Percentiles rank a stretch among this genome's conserved stretches.
These are phyloP conservation scores for Leishmania martiniquensis DNA, from an alignment of 208 protist species.

Conservation along the genomic window DNA sequence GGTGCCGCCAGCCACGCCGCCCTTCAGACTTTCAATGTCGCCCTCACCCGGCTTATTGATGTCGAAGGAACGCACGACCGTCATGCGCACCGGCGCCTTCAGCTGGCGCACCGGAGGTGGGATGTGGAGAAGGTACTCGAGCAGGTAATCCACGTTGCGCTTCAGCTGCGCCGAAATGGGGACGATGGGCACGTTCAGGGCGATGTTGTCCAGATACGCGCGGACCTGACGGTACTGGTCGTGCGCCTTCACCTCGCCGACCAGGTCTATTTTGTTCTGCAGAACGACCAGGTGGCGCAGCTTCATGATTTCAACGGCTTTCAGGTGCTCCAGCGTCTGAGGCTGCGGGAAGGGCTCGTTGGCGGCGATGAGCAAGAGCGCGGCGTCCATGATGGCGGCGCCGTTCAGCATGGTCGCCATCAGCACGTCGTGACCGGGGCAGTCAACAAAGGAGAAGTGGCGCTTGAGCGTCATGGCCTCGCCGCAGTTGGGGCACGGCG, in stretches of 20 bases:
- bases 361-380: constrained; percentile 98
- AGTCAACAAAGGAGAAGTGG: constrained; percentile 99
- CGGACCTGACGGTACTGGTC: constrained; percentile 98
- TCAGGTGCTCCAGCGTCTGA: constrained; percentile 95
- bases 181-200: constrained; percentile 97
- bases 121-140: constrained; percentile 98
- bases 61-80: constrained; percentile 99
- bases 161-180: constrained; percentile 99
- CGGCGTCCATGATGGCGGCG: constrained; percentile 99
- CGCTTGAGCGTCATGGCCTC: constrained; percentile 78
- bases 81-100: constrained; percentile 92
- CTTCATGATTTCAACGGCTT: constrained; percentile 89
- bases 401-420: constrained; percentile 99
- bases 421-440: constrained; percentile 99
- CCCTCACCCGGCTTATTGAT: constrained; percentile 99
- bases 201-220: constrained; percentile 89
- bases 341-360: constrained; percentile 99
- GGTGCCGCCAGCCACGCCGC: constrained; percentile 99
- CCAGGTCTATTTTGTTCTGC: constrained; percentile 99
- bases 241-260: constrained; percentile 95
- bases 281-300: constrained; percentile 98
- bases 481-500: constrained; percentile 72
- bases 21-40: constrained; percentile 95
- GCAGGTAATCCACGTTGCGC: constrained; percentile 99
- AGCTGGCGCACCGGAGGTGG: constrained; percentile 98